Base-by-base conservation (phyloP, 2,329 filamentous ascomycete genomes). In the Eutypella sp. region DNA sequence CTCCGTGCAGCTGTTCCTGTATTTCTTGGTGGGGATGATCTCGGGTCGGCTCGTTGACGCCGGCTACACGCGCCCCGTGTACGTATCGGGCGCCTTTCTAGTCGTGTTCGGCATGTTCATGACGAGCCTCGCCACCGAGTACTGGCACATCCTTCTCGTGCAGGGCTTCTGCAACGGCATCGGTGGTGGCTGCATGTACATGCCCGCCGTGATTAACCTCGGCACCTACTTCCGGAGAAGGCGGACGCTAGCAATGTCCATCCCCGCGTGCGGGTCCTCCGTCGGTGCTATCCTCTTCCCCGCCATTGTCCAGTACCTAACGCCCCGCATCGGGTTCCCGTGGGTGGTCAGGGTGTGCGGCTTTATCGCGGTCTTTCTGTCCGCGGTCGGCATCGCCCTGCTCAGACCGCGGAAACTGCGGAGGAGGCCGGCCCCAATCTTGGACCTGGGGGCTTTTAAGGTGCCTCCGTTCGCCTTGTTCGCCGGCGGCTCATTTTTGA, bases 111-210 rank as follows among this genome's bases (percentile, higher is more conserved):
- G 40, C 43, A 59, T 68, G 50, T 68, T 69, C 57, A 65, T 67
- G 61, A 52, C 61, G 3, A 56, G 53, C 41, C 48, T 67, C 15
- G 58, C 56, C 10, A 58, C 46, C 9, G 52, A 57, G 19, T 70
- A 68, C 50, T 71, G 58, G 55, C 66, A 72, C 45, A 44, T 68
- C 2, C 46, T 70, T 3, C 56, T 70, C 4, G 51, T 62, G 1
- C 67, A 69, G 41, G 66, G 70, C 11, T 24, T 67, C 13, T 67
- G 62, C 41, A 50, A 64, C 23, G 71, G 70, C 2, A 40, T 69
- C 8, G 68, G 68, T 20, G 59, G 57, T 10, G 64, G 68, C n/a
- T 55, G 64, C 19, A 42, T 66, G 5, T 67, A 67, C 46, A 50
- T 60, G n/a, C 65, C 67, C 5, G 53, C 57, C 27, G 49, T 58